Base-by-base conservation (phyloP, 2,329 filamentous ascomycete species). In the Botrytis pseudocinerea region DNA sequence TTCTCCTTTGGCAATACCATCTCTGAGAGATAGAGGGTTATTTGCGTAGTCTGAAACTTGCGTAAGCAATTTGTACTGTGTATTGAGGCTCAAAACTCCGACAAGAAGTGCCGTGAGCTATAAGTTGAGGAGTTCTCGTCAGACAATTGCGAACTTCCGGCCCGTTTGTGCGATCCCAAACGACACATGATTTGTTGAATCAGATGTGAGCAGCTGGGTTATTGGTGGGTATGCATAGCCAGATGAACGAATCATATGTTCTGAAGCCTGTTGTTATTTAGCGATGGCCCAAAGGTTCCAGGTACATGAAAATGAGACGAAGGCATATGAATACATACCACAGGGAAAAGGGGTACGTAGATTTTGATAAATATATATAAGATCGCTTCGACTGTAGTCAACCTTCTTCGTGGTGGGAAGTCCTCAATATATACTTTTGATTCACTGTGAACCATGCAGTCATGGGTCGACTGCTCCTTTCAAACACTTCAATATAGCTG, bases 231-330 rank as follows among this genome's bases (percentile, higher is more conserved):
- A 75, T 73, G 73, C 76, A 75, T 73, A 66, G 73, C 73, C 74
- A 44, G 59, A 60, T 38, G 69, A 65, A 60, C 77, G 75, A 79
- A 79, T 78, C 77, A 78, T 40, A 51, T 46, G 68, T 63, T 65
- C 51, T 48, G n/a, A 60, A 73, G 71, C 64, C 73, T 73, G 73
- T 78, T 76, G 57, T 76, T 65, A 46, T 69, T 77, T 79, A 78
- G 77, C 77, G 76, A 78, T 70, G 46, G 54, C 74, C 76, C 69
- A 71, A 76, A 75, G 75, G 69, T 76, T 76, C 65, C 62, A 75
- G 71, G 66, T 73, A 46, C 63, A 70, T 70, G 73, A n/a, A 46
- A 64, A 46, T 14, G 42, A 64, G 22, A 57, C 54, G 32, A 65
- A 40, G 16, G 38, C 18, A 38, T 68, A 14, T 63, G 16, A 35